Base-by-base conservation (phyloP, 2,329 filamentous ascomycete species). In the Arthrinium puccinioides region DNA sequence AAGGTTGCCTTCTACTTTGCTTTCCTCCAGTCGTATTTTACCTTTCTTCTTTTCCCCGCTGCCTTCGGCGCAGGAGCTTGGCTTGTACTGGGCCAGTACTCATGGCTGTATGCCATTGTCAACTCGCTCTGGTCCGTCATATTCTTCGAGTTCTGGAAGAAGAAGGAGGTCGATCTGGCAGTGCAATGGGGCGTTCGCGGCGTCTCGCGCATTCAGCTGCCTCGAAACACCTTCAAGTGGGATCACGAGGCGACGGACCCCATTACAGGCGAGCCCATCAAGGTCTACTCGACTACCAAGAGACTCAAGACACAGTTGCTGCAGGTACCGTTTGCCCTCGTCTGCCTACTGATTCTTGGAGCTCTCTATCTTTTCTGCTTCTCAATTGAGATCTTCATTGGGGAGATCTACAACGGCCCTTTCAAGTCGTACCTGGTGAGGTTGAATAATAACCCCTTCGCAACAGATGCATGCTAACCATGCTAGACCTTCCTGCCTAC, bases 111-210 rank as follows among this genome's bases (percentile, higher is more conserved):
- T 51, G 86, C 84, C 11, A 59, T 89, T 1, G 70, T 82, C 30
- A 89, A 82, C 54, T 83, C 80, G 23, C 64, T 95, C n/a, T 95
- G 89, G 87, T 83, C 83, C 40, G 80, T 92, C 3, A 67, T 90
- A 32, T 96, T 96, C 55, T 84, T 94, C 39, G 90, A 97, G 57
- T 95, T 85, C 61, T 97, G 90, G 90, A 95, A 94, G 65, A 84
- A 90, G 51, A 87, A 94, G 58, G 87, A 97, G 60, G 70, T 81
- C 2, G 89, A 97, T 54, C 69, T 97, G 7, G 82, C 83, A 8
- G 78, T 95, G 13, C 78, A 87, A 49, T 97, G 90, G 90, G 84
- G 85, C 11, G 88, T 95, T 4, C 80, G 84, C 35, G 84, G 85
- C 6, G 88, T 94, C 2, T 89, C 85, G 4, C 74, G 70, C 34